Evolutionary conservation across 1,284 basidiomycete genomes (phyloP).

Genomic region (Austroboletus novae-zelandiae): DNA sequence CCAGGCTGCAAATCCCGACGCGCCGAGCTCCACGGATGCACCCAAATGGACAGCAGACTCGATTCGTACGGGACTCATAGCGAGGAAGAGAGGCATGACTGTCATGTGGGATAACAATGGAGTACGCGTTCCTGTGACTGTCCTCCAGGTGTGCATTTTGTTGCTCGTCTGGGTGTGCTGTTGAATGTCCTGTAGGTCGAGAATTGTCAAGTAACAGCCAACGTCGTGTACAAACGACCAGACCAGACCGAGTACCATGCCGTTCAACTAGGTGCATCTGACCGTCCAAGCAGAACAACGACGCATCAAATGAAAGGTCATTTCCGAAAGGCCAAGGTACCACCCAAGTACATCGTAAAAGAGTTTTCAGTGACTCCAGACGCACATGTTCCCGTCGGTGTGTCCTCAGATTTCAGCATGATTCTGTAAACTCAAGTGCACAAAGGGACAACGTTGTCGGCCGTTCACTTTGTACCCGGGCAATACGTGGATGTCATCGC

Average conservation of each 20-base stretch:
- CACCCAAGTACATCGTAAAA: conserved; percentile 84
- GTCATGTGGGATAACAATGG: conserved; percentile 92
- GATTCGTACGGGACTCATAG: conserved; percentile 91
- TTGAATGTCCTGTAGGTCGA: conserved; percentile 54
- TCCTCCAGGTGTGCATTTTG: conserved; percentile 77
- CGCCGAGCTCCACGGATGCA: conserved; percentile 25
- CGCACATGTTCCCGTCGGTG: conserved; percentile 87
- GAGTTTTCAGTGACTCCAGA: conserved; percentile 91
- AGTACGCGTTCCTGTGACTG: conserved; percentile 84
- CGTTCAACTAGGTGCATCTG: conserved; percentile 81
- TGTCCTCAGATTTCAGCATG: conserved; percentile 2
- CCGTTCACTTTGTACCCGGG: conserved; percentile 95
- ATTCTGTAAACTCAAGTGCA: background rate
- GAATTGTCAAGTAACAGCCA: conserved; percentile 83
- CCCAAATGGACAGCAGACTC: conserved; percentile 85
- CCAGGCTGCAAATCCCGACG: conserved; percentile 28
- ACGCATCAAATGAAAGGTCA: conserved; percentile 82
- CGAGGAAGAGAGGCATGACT: conserved; percentile 95
- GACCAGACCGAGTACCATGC: conserved; percentile 77
- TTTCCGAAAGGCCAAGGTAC: conserved; percentile 78
- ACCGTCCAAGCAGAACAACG: conserved; percentile 65
- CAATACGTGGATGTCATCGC: conserved; percentile 95
- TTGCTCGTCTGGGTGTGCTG: background rate
- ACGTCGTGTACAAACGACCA: conserved; percentile 60
- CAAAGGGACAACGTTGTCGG: conserved; percentile 84